A percentile compares a stretch with the other conserved stretches of the same genome.
phyloP scores from a whole-genome alignment of 2,329 filamentous ascomycete genomes.

The Lecanicillium sp. region DNA sequence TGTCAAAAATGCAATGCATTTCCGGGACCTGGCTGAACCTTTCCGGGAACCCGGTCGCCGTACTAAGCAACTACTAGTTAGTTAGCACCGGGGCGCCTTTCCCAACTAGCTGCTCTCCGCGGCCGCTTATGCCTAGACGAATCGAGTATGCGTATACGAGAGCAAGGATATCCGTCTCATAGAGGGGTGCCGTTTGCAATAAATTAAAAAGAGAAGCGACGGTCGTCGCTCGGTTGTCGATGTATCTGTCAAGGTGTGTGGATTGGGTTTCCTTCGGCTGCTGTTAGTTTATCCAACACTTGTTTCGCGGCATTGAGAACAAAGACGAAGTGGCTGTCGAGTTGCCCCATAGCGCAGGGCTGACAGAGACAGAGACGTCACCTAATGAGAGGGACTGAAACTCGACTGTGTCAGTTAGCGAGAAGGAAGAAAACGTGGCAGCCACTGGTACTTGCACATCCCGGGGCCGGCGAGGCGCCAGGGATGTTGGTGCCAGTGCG shows the following conservation, averaged over 20 bases:
- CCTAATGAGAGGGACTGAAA: neutral
- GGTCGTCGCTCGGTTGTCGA: neutral
- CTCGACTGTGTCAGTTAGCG: slow-evolving; percentile 9
- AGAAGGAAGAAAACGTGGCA: slow-evolving; percentile 13
- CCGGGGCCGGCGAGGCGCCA: neutral
- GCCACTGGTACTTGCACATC: neutral
- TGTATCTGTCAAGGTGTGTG: neutral
- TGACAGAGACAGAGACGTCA: neutral
- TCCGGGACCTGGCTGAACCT: neutral
- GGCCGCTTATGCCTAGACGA: neutral
- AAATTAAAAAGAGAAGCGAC: neutral
- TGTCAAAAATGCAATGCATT: neutral
- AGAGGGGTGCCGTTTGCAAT: too few species aligned
- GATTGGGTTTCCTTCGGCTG: too few species aligned
- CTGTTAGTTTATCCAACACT: too few species aligned
- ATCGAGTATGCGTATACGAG: slow-evolving; percentile 11
- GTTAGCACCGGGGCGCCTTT: neutral
- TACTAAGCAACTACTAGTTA: neutral
- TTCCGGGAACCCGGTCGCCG: neutral
- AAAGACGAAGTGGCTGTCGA: too few species aligned
- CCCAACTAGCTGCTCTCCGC: neutral
- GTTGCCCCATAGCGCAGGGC: slow-evolving; percentile 5
- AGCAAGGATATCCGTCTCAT: neutral
- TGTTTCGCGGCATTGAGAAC: too few species aligned
- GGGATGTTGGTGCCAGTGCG: neutral